A percentile compares a stretch with the other conserved stretches of the same genome.
phyloP scores from a whole-genome alignment of 1,284 basidiomycete species.

The Moesziomyces antarcticus region DNA sequence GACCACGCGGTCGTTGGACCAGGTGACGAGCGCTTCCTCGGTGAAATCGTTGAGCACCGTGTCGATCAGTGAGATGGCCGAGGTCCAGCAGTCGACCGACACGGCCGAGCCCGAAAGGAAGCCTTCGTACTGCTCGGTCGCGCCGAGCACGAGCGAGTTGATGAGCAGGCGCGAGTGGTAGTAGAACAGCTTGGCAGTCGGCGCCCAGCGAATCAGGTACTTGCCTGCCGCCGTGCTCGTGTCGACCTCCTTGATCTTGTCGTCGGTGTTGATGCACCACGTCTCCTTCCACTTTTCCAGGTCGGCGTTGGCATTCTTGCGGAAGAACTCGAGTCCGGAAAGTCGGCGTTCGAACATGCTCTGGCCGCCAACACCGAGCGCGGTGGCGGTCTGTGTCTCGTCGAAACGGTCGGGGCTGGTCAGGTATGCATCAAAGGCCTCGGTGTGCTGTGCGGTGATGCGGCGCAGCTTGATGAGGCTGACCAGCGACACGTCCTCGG shows the following conservation, averaged over 20 bases:
- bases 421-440: conserved; percentile 50
- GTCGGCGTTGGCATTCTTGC: conserved; percentile 52
- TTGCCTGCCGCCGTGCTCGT: conserved; percentile 49
- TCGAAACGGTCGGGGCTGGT: conserved; percentile 43
- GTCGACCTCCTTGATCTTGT: conserved; percentile 52
- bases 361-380: conserved; percentile 44
- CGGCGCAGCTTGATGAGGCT: conserved; percentile 56
- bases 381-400: conserved; percentile 41
- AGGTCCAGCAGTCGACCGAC: conserved; percentile 55
- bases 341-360: conserved; percentile 46
- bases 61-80: conserved; percentile 52
- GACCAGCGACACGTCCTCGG: conserved; percentile 55
- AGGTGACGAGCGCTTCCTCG: conserved; percentile 46
- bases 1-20: conserved; percentile 55
- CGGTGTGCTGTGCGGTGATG: conserved; percentile 48
- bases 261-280: conserved; percentile 56
- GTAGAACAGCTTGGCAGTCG: conserved; percentile 53
- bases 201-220: conserved; percentile 56
- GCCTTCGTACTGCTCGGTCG: conserved; percentile 48
- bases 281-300: conserved; percentile 60
- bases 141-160: conserved; percentile 55
- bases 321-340: conserved; percentile 51
- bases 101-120: conserved; percentile 39
- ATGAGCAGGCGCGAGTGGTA: conserved; percentile 55
- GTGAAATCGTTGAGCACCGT: conserved; percentile 52